Evolutionary conservation across 2,329 filamentous ascomycete genomes (phyloP).

Genomic region (Pseudonectria foliicola): DNA sequence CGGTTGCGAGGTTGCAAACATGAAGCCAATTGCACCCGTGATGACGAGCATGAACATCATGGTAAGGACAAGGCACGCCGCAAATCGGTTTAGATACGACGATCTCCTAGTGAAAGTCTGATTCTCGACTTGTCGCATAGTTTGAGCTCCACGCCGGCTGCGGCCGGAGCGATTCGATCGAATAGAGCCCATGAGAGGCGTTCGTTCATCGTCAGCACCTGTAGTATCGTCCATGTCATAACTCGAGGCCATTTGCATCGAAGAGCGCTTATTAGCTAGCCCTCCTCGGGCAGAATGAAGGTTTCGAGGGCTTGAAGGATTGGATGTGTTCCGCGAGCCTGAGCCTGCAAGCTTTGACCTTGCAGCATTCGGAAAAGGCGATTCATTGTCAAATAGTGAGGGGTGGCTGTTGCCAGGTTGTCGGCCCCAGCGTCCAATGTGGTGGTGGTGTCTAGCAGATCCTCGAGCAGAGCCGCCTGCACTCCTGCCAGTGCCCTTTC

Average conservation of each 20-base stretch:
- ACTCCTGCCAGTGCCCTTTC: slow-evolving; percentile 55
- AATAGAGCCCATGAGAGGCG: slow-evolving; percentile 62
- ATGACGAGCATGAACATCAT: slow-evolving; percentile 75
- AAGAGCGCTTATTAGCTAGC: slow-evolving; percentile 40
- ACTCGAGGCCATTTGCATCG: slow-evolving; percentile 51
- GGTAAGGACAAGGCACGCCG: slow-evolving; percentile 80
- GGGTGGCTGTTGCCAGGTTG: slow-evolving; percentile 58
- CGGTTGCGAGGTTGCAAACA: slow-evolving; percentile 86
- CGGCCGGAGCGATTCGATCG: slow-evolving; percentile 53
- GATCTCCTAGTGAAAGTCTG: slow-evolving; percentile 58
- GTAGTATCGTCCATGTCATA: slow-evolving; percentile 78
- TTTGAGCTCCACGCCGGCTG: slow-evolving; percentile 47
- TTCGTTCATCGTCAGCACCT: slow-evolving; percentile 79
- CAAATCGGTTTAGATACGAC: slow-evolving; percentile 64
- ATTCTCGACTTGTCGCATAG: slow-evolving; percentile 64
- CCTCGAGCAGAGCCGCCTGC: slow-evolving; percentile 56
- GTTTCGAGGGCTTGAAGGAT: slow-evolving; percentile 63
- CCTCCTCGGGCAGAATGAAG: slow-evolving; percentile 30
- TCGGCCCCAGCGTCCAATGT: slow-evolving; percentile 66
- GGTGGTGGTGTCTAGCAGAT: slow-evolving; percentile 68
- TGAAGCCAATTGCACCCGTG: slow-evolving; percentile 78
- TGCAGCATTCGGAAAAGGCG: slow-evolving; percentile 64
- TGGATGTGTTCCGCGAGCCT: slow-evolving; percentile 52
- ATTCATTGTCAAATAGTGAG: slow-evolving; percentile 70
- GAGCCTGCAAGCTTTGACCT: slow-evolving; percentile 54